Evolutionary conservation across 1,284 basidiomycete species (phyloP).

Genomic region (Pisolithus thermaeus): DNA sequence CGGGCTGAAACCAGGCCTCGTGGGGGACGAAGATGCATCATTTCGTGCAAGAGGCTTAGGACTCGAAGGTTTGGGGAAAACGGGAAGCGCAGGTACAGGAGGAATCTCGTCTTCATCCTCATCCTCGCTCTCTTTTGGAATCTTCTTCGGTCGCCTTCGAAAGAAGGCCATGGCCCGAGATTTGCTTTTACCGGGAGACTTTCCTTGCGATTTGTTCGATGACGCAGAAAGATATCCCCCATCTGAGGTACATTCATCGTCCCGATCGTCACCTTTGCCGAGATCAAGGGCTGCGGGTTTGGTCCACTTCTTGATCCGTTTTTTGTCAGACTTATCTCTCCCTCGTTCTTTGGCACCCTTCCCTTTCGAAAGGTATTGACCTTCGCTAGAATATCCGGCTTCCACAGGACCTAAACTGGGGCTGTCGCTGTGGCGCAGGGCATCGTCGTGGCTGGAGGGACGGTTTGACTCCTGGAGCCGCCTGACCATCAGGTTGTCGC

Average conservation of each 20-base stretch:
- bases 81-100: constrained; percentile 26
- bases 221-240: constrained; percentile 29
- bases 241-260: constrained; percentile 21
- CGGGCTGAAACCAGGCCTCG: constrained; percentile 22
- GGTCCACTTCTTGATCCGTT: constrained; percentile 14
- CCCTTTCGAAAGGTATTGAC: constrained; percentile 26
- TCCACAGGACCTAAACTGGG: constrained; percentile 16
- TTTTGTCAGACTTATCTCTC: constrained; percentile 17
- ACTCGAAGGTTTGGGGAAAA: constrained; percentile 22
- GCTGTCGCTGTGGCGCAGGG: constrained; percentile 8
- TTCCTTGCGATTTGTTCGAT: constrained; percentile 27
- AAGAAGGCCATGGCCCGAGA: constrained; percentile 30
- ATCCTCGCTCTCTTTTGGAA: constrained; percentile 20
- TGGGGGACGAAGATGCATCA: constrained; percentile 19
- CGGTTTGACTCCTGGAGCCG: constrained; percentile 12
- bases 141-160: constrained; percentile 26
- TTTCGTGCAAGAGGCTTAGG: constrained; percentile 24
- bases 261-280: constrained; percentile 15
- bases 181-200: constrained; percentile 22
- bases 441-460: constrained; percentile 18
- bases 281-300: constrained; percentile 16
- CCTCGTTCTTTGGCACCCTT: constrained; percentile 14
- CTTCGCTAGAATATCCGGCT: constrained; percentile 24
- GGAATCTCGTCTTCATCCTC: constrained; percentile 24
- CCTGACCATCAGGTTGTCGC: constrained; percentile 1